Percentiles rank a stretch among this genome's conserved stretches.
These are phyloP conservation scores for Serendipita sp. DNA, from an alignment of 1,284 basidiomycete species.

Conservation along the genomic window DNA sequence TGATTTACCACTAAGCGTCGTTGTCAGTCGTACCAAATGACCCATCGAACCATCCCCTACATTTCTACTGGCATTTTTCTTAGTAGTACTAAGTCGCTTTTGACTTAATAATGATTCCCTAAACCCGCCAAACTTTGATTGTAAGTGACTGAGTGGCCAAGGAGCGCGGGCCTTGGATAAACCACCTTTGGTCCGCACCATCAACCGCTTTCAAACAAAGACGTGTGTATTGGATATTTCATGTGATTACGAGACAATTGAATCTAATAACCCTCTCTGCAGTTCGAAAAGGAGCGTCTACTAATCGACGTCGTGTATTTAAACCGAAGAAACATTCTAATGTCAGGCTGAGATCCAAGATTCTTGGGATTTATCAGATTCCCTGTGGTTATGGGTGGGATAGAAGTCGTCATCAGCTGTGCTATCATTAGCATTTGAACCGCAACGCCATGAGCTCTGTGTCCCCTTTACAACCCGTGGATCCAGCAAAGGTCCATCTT, in stretches of 20 bases:
- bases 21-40: neutral
- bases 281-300: too few relatives aligned
- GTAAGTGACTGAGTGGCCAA: neutral
- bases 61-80: slow-evolving; percentile 1
- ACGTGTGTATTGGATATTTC: too few relatives aligned
- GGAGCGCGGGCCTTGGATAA: neutral
- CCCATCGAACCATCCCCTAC: neutral
- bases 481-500: slow-evolving; percentile 32
- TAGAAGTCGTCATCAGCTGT: too few relatives aligned
- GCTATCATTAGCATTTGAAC: too few relatives aligned
- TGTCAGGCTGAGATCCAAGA: too few relatives aligned
- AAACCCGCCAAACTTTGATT: neutral
- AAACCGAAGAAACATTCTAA: too few relatives aligned
- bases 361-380: too few relatives aligned
- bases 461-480: slow-evolving; percentile 36
- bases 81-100: neutral
- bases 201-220: too few relatives aligned
- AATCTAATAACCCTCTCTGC: too few relatives aligned
- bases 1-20: neutral
- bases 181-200: neutral
- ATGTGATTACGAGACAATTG: too few relatives aligned
- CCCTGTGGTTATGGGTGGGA: too few relatives aligned
- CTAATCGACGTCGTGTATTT: too few relatives aligned
- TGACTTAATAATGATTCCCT: neutral
- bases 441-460: neutral